Base-by-base conservation (phyloP, 768 basidiomycete species). In the Imleria badia region DNA sequence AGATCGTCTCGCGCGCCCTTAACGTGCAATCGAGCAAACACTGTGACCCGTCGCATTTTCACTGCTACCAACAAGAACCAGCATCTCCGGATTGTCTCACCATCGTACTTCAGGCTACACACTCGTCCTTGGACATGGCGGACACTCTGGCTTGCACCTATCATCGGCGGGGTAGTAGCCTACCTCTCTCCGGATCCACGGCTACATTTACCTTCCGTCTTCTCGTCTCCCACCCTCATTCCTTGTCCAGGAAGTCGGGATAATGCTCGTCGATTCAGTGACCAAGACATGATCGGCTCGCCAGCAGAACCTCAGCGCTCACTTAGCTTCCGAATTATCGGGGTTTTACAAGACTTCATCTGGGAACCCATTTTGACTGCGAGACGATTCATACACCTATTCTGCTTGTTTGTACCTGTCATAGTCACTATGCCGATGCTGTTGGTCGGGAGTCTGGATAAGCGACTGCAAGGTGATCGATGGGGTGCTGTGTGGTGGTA, bases 401-500 rank as follows among this genome's bases (percentile, higher is more conserved):
- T 87, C 59, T 70, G 80, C 56, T 76, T 98, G 50, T 98, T 99
- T 72, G 72, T 88, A 5, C 97, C 97, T 1, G 92, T 98, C 54
- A 81, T 99, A 48, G 42, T 95, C 44, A 77, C 84, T 3, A 81
- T 84, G 46, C 95, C 96, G 0, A 90, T 98, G 84, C 76, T 98
- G 19, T 76, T 95, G 23, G 73, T 87, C 10, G 89, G 85, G 19
- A 75, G 71, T 33, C 80, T 79, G 19, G 78, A 82, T 50, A 75
- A 75, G 41, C 72, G 73, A 45, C 75, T 83, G 42, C 80, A 79
- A 13, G 88, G 89, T 15, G 93, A 95, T 59, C 81, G 84, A 62
- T 94, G 92, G 92, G 94, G 94, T 35, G 94, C 93, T 1, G 80
- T 94, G 4, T 97, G 94, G 96, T 99, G 97, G 97, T 98, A 98